Conservation (phyloP, 208 protist species). For the Naegleria gruberi region DNA sequence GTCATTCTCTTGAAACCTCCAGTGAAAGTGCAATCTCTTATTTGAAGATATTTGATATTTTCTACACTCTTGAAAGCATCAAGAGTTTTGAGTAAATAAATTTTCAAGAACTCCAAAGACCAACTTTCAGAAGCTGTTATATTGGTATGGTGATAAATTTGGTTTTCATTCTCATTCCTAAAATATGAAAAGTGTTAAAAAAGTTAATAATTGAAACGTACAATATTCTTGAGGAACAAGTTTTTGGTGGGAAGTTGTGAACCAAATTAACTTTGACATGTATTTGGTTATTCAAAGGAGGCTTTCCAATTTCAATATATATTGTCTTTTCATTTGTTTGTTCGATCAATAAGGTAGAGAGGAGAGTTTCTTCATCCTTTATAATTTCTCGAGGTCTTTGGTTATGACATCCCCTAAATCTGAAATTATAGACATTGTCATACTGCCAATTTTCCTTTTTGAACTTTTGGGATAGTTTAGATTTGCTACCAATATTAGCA, state of each 20-base stretch:
- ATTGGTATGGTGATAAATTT: background rate
- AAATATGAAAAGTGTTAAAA: no score
- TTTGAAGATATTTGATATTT: background rate
- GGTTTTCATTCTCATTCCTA: background rate
- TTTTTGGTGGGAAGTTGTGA: background rate
- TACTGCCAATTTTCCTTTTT: background rate
- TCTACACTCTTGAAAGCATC: background rate
- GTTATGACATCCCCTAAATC: background rate
- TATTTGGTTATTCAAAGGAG: background rate
- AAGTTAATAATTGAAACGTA: background rate
- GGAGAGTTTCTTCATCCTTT: background rate
- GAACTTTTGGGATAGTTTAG: background rate
- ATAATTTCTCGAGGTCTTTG: background rate
- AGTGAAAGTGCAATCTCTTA: background rate
- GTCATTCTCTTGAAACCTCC: background rate
- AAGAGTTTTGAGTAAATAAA: background rate
- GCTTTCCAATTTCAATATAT: background rate
- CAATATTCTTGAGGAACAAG: background rate
- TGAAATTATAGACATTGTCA: background rate
- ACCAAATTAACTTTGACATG: background rate
- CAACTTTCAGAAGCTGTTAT: background rate
- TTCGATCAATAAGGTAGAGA: background rate
- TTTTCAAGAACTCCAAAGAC: background rate
- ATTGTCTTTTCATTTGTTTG: background rate
- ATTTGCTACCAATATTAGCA: background rate